Evolutionary conservation across 805 yeast species (phyloP).

Genomic region (Soucietia sequanensis): DNA sequence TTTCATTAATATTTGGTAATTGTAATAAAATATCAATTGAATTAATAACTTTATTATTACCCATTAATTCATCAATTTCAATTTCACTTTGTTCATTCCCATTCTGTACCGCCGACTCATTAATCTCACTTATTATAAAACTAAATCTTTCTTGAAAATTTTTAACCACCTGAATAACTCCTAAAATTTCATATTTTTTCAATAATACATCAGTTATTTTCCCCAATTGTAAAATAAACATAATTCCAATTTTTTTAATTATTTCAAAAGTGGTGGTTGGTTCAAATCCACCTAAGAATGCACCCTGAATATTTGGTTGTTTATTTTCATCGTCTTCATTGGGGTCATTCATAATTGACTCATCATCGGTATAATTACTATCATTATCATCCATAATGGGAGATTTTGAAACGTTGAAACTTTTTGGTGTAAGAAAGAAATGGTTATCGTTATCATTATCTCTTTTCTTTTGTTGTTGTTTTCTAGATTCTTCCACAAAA

Average conservation of each 20-base stretch:
- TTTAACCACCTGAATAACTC: slow-evolving; percentile 50
- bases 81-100: background rate
- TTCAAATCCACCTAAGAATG: slow-evolving; percentile 50
- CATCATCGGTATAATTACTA: slow-evolving; percentile 9
- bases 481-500: background rate
- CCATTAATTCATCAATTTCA: background rate
- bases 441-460: background rate
- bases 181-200: slow-evolving; percentile 50
- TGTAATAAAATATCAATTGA: slow-evolving; percentile 27
- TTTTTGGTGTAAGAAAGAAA: slow-evolving; percentile 1
- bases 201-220: slow-evolving; percentile 51
- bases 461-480: background rate
- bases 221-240: slow-evolving; percentile 42
- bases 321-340: slow-evolving; percentile 40
- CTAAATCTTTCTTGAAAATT: slow-evolving; percentile 21
- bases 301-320: slow-evolving; percentile 41
- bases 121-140: slow-evolving; percentile 5
- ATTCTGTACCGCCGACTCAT: too few relatives aligned
- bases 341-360: background rate
- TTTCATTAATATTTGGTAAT: slow-evolving; percentile 15
- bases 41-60: slow-evolving; percentile 12
- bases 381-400: slow-evolving; percentile 5
- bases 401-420: background rate
- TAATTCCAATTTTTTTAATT: slow-evolving; percentile 41
- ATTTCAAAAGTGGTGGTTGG: slow-evolving; percentile 33